Evolutionary conservation across 2,329 filamentous ascomycete species (phyloP), one percentile per base, ranked within the genome.

Genomic region (Lasiodiplodia sp.): DNA sequence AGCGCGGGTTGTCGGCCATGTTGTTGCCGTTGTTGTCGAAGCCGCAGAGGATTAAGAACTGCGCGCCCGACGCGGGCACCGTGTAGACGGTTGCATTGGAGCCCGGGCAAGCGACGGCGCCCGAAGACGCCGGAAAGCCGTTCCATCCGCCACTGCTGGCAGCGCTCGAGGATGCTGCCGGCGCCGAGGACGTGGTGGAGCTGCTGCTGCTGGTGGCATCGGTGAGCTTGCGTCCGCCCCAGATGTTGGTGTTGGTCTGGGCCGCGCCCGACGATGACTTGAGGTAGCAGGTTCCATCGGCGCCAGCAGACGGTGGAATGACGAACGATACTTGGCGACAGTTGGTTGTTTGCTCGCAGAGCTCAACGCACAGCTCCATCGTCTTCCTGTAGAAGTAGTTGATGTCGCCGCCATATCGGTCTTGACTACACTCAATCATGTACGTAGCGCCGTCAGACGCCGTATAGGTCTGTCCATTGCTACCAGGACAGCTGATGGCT

Each of bases 351-450:
- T 64, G 63, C 44, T 74, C 72, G 58, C 75, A 77, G 31, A 69
- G 69, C 11, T 71, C 66, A 16, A 75, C 57, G 60, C 75, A 76
- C 7, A 70, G 52, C 44, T 71, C 67, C 18, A 72, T 69, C 8
- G 69, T 69, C 31, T 65, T 56, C 7, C 52, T 40, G 18, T 69
- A 72, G 6, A 68, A 52, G 28, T 38, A 51, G 34, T 69, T 67
- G 71, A 73, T 64, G 37, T 76, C 73, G 34, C 70, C 68, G 47
- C 73, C 75, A 31, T 68, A 70, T 28, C 73, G 75, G 65, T 77
- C 75, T 7, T 40, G 38, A 51, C 31, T 69, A 55, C 75, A 77
- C 37, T 77, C 75, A 16, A 77, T 67, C 1, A 16, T 37, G 25
- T 72, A 77, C 18, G 21, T 63, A 3, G 73, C 69, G 49, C 73